These are phyloP conservation scores for Fusarium agapanthi DNA, from an alignment of 2,329 filamentous ascomycete genomes.

Conservation along the genomic window DNA sequence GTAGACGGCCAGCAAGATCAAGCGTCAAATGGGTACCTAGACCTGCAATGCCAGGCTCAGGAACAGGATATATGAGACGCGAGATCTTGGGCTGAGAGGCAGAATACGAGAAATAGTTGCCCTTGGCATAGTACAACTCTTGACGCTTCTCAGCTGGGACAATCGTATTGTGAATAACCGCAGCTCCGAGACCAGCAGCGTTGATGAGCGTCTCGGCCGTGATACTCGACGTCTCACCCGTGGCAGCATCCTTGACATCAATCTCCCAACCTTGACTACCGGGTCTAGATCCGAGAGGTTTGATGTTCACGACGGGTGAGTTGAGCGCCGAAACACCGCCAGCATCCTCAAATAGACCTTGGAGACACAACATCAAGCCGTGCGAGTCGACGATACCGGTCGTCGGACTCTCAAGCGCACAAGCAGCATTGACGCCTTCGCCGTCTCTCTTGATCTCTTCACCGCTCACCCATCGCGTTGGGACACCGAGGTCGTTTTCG, in stretches of 20 bases:
- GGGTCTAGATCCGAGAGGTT: slow-evolving; percentile 53
- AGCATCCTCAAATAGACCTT: slow-evolving; percentile 77
- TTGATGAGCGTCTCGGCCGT: slow-evolving; percentile 84
- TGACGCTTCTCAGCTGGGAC: slow-evolving; percentile 65
- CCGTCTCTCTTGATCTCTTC: slow-evolving; percentile 72
- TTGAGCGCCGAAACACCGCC: slow-evolving; percentile 79
- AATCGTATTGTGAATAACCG: slow-evolving; percentile 83
- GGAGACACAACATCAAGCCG: slow-evolving; percentile 80
- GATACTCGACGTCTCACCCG: slow-evolving; percentile 64
- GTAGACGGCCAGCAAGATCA: slow-evolving; percentile 82
- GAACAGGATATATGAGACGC: slow-evolving; percentile 88
- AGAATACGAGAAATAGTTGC: slow-evolving; percentile 90
- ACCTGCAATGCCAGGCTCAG: slow-evolving; percentile 81
- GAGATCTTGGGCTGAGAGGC: slow-evolving; percentile 68
- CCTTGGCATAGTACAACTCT: slow-evolving; percentile 85
- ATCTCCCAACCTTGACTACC: slow-evolving; percentile 76
- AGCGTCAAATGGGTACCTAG: slow-evolving; percentile 94
- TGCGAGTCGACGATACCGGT: slow-evolving; percentile 95
- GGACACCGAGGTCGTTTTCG: slow-evolving; percentile 60
- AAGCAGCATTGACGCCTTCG: slow-evolving; percentile 78
- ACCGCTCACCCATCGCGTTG: slow-evolving; percentile 73
- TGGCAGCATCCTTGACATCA: slow-evolving; percentile 56
- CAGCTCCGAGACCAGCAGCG: slow-evolving; percentile 82
- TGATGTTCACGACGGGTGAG: slow-evolving; percentile 70
- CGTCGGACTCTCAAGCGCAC: slow-evolving; percentile 75